Percentiles rank a stretch among this genome's conserved stretches.
Conservation (phyloP, 2,329 filamentous ascomycete species). For the Tetracladium maxilliforme region DNA sequence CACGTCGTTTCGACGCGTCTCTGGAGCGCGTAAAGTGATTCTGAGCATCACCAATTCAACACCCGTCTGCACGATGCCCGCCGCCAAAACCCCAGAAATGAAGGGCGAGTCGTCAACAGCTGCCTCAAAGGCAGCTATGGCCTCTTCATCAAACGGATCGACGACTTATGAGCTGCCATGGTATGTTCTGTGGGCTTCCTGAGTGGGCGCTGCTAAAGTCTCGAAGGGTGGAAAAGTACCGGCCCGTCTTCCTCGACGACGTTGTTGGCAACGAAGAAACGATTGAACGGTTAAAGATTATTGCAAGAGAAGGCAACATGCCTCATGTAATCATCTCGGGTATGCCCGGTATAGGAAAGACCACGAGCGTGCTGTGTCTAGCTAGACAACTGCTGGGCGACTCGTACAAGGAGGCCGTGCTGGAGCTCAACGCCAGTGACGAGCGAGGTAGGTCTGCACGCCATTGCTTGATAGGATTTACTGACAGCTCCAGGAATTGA, state of each 20-base stretch:
- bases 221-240: conserved; percentile 91
- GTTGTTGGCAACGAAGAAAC: conserved; percentile 97
- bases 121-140: conserved; percentile 39
- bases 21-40: too few relatives aligned
- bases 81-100: conserved; percentile 29
- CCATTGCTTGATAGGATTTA: neutral
- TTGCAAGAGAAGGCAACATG: conserved; percentile 98
- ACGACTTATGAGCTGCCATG: conserved; percentile 65
- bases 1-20: too few relatives aligned
- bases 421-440: conserved; percentile 93
- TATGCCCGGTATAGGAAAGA: conserved; percentile 98
- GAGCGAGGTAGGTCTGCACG: conserved; percentile 52
- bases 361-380: conserved; percentile 85
- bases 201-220: conserved; percentile 4
- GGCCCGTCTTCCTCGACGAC: conserved; percentile 88
- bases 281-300: conserved; percentile 93
- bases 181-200: conserved; percentile 25
- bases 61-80: too few relatives aligned
- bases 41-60: too few relatives aligned
- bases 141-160: conserved; percentile 31
- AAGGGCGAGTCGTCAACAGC: conserved; percentile 48
- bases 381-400: conserved; percentile 84
- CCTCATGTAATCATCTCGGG: conserved; percentile 98
- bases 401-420: conserved; percentile 90
- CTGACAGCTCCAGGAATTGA: conserved; percentile 57